phyloP scores from a whole-genome alignment of 2,329 filamentous ascomycete genomes.

The Colletotrichum costaricense region DNA sequence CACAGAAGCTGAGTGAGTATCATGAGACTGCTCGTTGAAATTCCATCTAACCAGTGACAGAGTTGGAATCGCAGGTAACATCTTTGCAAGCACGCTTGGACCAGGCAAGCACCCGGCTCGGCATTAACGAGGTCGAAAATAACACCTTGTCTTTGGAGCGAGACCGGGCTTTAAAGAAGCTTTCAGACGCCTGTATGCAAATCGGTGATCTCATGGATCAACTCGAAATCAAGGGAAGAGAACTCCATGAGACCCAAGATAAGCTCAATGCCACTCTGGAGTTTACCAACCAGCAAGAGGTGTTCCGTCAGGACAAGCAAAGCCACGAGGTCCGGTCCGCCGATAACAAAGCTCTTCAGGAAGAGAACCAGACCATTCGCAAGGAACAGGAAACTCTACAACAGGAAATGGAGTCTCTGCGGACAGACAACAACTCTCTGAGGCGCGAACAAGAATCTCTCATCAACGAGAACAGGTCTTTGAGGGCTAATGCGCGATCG shows the following conservation, averaged over 20 bases:
- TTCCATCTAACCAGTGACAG: conserved; percentile 45
- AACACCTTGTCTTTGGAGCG: conserved; percentile 72
- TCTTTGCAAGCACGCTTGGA: conserved; percentile 71
- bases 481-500: conserved; percentile 53
- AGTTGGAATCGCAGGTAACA: conserved; percentile 69
- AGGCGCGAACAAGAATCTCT: conserved; percentile 57
- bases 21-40: neutral
- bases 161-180: conserved; percentile 72
- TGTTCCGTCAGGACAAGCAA: conserved; percentile 55
- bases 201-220: conserved; percentile 62
- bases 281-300: conserved; percentile 14
- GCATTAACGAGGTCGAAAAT: conserved; percentile 71
- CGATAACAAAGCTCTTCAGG: conserved; percentile 54
- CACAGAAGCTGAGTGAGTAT: conserved; percentile 68
- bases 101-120: conserved; percentile 70
- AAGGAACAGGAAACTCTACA: conserved; percentile 50
- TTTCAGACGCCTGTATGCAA: conserved; percentile 70
- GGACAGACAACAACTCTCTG: conserved; percentile 53
- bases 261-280: conserved; percentile 52
- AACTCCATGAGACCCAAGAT: conserved; percentile 54
- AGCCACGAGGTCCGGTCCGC: conserved; percentile 47
- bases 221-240: conserved; percentile 53
- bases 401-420: conserved; percentile 54
- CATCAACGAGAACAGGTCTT: conserved; percentile 56
- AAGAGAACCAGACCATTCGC: conserved; percentile 53